Evolutionary conservation across 2,329 filamentous ascomycete species (phyloP).

Genomic region (Didymella sp.): DNA sequence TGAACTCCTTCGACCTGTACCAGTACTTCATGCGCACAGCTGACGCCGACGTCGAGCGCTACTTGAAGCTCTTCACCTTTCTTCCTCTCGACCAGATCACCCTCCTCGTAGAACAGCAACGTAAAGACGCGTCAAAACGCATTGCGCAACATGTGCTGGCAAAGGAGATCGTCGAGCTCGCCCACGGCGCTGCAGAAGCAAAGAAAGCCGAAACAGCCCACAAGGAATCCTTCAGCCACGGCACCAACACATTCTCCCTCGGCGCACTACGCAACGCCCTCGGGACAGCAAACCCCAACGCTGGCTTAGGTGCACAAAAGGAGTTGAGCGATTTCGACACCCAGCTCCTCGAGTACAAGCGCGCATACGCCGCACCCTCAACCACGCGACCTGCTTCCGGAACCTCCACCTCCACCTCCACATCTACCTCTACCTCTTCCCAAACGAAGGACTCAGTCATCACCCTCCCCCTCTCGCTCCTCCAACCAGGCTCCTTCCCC

Average conservation of each 20-base stretch:
- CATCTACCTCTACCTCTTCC: constrained; percentile 10
- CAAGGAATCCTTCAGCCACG: constrained; percentile 53
- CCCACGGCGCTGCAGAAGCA: constrained; percentile 74
- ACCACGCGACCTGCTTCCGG: constrained; percentile 19
- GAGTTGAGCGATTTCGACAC: constrained; percentile 23
- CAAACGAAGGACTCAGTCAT: constrained; percentile 62
- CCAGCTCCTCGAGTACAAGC: constrained; percentile 35
- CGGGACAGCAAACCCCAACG: constrained; percentile 9
- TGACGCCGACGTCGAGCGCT: constrained; percentile 79
- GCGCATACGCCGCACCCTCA: constrained; percentile 31
- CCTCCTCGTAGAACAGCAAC: constrained; percentile 71
- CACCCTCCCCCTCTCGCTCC: constrained; percentile 64
- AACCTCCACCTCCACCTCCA: constrained; percentile 17
- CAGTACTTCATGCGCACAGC: constrained; percentile 84
- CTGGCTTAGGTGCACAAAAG: constrained; percentile 5
- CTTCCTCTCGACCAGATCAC: constrained; percentile 74
- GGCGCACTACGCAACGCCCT: constrained; percentile 34
- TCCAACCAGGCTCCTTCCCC: constrained; percentile 63
- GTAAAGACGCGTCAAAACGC: constrained; percentile 71
- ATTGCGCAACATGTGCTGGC: constrained; percentile 84
- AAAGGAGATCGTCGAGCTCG: constrained; percentile 78
- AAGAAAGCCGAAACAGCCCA: constrained; percentile 66
- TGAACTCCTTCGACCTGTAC: constrained; percentile 84
- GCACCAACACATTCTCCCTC: constrained; percentile 41
- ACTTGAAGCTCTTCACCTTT: constrained; percentile 92